These are phyloP conservation scores for Pichia cabralensis DNA, from an alignment of 805 yeast genomes.

Conservation along the genomic window DNA sequence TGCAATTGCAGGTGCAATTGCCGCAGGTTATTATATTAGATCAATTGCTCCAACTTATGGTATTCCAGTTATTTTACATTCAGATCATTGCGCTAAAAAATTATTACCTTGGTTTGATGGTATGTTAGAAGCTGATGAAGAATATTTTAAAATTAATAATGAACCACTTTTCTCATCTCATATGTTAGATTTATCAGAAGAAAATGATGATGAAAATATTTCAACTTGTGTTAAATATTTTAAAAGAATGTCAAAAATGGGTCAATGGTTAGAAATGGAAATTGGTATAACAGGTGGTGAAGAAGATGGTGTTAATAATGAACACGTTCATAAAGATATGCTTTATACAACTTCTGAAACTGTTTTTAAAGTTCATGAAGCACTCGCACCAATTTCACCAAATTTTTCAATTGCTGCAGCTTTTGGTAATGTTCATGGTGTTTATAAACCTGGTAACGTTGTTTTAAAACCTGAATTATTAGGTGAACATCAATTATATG, in stretches of 20 bases:
- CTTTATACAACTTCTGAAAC: slow-evolving; percentile 95
- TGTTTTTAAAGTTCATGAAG: slow-evolving; percentile 84
- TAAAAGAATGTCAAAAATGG: slow-evolving; percentile 84
- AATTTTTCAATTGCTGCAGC: slow-evolving; percentile 99
- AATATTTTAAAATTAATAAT: slow-evolving; percentile 73
- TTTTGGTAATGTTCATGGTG: slow-evolving; percentile 99
- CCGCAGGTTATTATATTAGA: slow-evolving; percentile 97
- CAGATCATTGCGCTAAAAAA: slow-evolving; percentile 99
- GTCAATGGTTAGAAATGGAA: slow-evolving; percentile 99
- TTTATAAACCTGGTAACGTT: slow-evolving; percentile 98
- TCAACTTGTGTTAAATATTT: slow-evolving; percentile 90
- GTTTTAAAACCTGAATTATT: slow-evolving; percentile 83
- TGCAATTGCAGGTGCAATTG: slow-evolving; percentile 86
- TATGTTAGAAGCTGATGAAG: slow-evolving; percentile 95
- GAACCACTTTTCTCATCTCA: slow-evolving; percentile 97
- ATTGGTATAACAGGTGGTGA: slow-evolving; percentile 99
- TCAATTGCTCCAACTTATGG: slow-evolving; percentile 94
- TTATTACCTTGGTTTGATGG: slow-evolving; percentile 98
- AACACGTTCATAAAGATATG: slow-evolving; percentile 75
- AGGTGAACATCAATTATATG: slow-evolving; percentile 91
- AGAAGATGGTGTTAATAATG: slow-evolving; percentile 99
- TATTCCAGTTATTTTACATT: slow-evolving; percentile 92
- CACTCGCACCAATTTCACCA: slow-evolving; percentile 84
- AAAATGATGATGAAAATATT: slow-evolving; percentile 92
- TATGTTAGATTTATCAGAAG: slow-evolving; percentile 97